Base-by-base conservation (phyloP, 129 eudicot genomes). In the Gnaphalium uliginosum region DNA sequence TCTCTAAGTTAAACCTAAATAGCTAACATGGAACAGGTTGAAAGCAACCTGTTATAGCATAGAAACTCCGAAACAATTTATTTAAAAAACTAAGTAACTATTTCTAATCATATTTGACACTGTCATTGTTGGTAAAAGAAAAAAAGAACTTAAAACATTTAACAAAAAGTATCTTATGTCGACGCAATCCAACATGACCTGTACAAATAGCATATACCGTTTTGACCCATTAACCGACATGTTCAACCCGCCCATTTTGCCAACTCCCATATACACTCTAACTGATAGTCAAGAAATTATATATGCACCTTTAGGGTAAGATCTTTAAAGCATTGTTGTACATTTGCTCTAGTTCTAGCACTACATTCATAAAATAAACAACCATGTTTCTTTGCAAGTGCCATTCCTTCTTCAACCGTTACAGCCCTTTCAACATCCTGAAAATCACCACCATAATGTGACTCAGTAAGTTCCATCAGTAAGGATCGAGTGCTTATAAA, bases 381-480 rank as follows among this genome's bases (percentile, higher is more conserved):
- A 18, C 78, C 72, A 50, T 87, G 96, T 79, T 87, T 69, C 79
- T 79, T 64, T 43, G 98, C 98, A 18, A 92, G 78, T 60, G 92
- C 90, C 82, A 87, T 72, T 68, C 98, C 98, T 67, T 92, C 98
- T 79, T 92, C 96, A 32, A 70, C 81, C 10, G 88, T 92, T 51
- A 92, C 98, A 14, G 86, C 93, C 82, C 92, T 87, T 80, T 92
- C 96, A 57, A 76, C 79, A 8, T 87, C 96, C 98, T 92, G 87
- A 64, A 87, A 84, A 50, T 58, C 29, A n/a, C 23, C 74, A 72
- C 46, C 74, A 65, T 21, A n/a, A 19, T 6, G 1, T 25, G 0
- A 48, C 23, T n/a, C 35, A 15, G 37, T 17, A 37, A 19, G 15
- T 30, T 27, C 19, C 5, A 14, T 53, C 9, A 13, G 59, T 39